A percentile compares a stretch with the other conserved stretches of the same genome.
These are phyloP conservation scores for Globisporangium echinulatum DNA, from an alignment of 352 stramenopile species.

Conservation along the genomic window DNA sequence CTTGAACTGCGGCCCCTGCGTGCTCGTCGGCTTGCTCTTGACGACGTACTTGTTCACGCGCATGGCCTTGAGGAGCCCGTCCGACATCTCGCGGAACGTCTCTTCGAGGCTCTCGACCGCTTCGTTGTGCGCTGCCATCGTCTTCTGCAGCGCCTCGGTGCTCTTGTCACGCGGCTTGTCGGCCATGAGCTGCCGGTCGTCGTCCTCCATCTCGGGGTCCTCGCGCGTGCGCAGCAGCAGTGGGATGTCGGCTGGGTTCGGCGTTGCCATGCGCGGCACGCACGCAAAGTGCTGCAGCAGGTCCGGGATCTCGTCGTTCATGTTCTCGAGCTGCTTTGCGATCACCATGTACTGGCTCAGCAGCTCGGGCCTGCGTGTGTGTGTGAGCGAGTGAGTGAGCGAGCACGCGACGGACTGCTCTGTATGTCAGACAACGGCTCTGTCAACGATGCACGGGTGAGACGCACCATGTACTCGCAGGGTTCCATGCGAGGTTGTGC, in stretches of 20 bases:
- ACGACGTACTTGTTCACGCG: constrained; percentile 82
- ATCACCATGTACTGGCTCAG: constrained; percentile 85
- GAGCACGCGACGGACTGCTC: not conserved
- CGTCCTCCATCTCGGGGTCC: constrained; percentile 82
- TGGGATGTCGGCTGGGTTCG: constrained; percentile 70
- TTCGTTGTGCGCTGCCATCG: constrained; percentile 62
- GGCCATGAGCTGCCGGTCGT: constrained; percentile 63
- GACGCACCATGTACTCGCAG: constrained; percentile 67
- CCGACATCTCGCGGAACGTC: constrained; percentile 80
- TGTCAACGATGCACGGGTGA: not conserved
- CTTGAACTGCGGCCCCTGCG: constrained; percentile 76
- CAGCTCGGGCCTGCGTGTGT: constrained; percentile 53
- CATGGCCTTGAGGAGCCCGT: constrained; percentile 77
- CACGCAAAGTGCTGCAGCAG: constrained; percentile 82
- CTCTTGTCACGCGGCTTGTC: constrained; percentile 65
- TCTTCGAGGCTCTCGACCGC: constrained; percentile 74
- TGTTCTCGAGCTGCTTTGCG: constrained; percentile 84
- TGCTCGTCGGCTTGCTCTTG: constrained; percentile 72
- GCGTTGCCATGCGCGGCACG: constrained; percentile 76
- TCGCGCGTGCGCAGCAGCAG: constrained; percentile 75
- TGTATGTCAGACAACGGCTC: not conserved
- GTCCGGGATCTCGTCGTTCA: constrained; percentile 84
- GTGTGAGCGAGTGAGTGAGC: not conserved
- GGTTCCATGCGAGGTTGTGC: constrained; percentile 76
- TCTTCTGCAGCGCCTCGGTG: constrained; percentile 58